Conservation (phyloP, 2,329 filamentous ascomycete species). For the Teratosphaeria pseudoeucalypti region DNA sequence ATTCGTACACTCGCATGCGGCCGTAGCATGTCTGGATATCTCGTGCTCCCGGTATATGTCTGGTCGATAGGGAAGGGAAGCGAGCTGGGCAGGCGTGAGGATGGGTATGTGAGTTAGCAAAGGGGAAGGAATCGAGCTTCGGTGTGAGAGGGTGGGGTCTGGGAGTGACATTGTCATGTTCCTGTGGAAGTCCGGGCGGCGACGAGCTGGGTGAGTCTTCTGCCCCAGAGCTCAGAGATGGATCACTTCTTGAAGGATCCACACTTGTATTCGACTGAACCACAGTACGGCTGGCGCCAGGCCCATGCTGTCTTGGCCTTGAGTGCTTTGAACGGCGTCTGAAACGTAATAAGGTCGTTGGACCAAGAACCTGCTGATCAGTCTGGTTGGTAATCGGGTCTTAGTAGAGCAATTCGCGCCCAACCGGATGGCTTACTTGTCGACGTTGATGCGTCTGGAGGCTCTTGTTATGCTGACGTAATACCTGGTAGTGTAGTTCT, state of each 20-base stretch:
- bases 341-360: neutral
- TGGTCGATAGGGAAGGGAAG: slow-evolving; percentile 19
- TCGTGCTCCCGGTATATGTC: slow-evolving; percentile 21
- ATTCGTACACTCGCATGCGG: slow-evolving; percentile 24
- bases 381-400: too few species aligned
- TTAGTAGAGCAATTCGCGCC: too few species aligned
- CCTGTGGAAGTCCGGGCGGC: neutral
- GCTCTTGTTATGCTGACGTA: neutral
- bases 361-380: neutral
- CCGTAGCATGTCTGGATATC: slow-evolving; percentile 23
- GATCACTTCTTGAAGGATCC: neutral
- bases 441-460: too few species aligned
- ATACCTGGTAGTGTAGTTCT: too few species aligned
- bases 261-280: neutral
- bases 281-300: neutral
- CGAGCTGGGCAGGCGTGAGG: slow-evolving; percentile 16
- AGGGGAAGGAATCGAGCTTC: slow-evolving; percentile 11
- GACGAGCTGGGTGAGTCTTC: neutral
- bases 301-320: neutral
- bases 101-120: slow-evolving; percentile 21
- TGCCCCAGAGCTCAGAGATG: neutral
- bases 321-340: neutral
- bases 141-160: neutral
- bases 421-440: too few species aligned
- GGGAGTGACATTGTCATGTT: neutral